Evolutionary conservation across 2,329 filamentous ascomycete species (phyloP), one percentile per base, ranked within the genome.

Genomic region (Aspergillus alliaceus): DNA sequence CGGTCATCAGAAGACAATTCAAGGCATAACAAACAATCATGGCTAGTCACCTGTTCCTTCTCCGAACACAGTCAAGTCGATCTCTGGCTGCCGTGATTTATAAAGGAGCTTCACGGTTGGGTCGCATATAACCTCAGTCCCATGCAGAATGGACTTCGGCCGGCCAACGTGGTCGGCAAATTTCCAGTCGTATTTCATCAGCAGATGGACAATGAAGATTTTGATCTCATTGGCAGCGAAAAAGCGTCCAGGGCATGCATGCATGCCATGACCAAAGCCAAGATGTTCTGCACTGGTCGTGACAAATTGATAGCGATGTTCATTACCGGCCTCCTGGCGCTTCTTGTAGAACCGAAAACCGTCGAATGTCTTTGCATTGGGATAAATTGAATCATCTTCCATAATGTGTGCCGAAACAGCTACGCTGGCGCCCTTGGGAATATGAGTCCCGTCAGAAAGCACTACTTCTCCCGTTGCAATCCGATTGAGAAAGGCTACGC

Each of bases 201-300:
- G 62, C 20, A 85, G 64, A 53, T 83, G 77, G 1, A 80, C 74
- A 32, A 84, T 64, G 14, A 84, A 72, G 66, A 85, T 81, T 66
- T 86, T 86, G 14, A 84, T 70, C 66, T 84, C 82, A 56, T 83
- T 77, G 0, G 81, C 77, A 0, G 82, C 82, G 57, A 85, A 84
- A 72, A 85, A 85, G 0, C 83, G 75, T 0, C 83, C 83, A 0
- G 82, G 80, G 47, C 83, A 75, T 14, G 72, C 68, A 40, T 72
- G 67, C 27, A 65, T 44, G 7, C 76, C 75, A 51, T 75, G 70
- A 0, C 76, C 76, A 52, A 77, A 78, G 7, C 60, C 66, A 6
- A 73, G 65, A 24, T 70, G 64, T 4, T 70, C 65, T 5, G 56
- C 46, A 22, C 64, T 69, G 1, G 72, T 72, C 8, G 72, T 66